Conservation (phyloP, 2,329 filamentous ascomycete genomes). For the Diaporthe capsici region DNA sequence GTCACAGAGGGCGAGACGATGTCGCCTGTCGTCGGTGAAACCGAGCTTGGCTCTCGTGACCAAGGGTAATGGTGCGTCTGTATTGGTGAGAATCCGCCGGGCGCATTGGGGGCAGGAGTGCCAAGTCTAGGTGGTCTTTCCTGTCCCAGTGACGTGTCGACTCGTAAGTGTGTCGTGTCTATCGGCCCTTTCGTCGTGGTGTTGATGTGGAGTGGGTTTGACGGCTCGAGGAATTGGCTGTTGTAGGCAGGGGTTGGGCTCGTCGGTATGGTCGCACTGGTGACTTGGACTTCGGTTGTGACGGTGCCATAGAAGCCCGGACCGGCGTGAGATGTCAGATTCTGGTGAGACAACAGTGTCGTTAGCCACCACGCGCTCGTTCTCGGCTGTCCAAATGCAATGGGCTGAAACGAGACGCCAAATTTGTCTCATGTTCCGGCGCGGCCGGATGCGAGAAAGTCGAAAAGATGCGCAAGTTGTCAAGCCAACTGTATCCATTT, state of each 20-base stretch:
- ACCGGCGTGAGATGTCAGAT: conserved; percentile 31
- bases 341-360: conserved; percentile 37
- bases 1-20: conserved; percentile 10
- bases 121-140: conserved; percentile 38
- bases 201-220: conserved; percentile 44
- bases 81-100: conserved; percentile 30
- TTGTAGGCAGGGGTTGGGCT: conserved; percentile 38
- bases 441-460: not conserved
- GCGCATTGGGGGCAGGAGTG: conserved; percentile 32
- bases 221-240: conserved; percentile 38
- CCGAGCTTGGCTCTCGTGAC: conserved; percentile 34
- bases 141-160: conserved; percentile 41
- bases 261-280: conserved; percentile 44
- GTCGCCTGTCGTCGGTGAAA: not conserved
- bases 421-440: conserved; percentile 8
- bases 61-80: conserved; percentile 40
- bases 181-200: conserved; percentile 29
- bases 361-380: conserved; percentile 18
- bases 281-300: conserved; percentile 66
- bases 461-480: not conserved
- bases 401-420: conserved; percentile 8
- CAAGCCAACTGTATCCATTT: not conserved
- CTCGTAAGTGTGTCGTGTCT: conserved; percentile 10
- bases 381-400: not conserved
- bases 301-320: conserved; percentile 63